Evolutionary conservation across 768 basidiomycete genomes (phyloP).

Genomic region (Exsudoporus frostii): DNA sequence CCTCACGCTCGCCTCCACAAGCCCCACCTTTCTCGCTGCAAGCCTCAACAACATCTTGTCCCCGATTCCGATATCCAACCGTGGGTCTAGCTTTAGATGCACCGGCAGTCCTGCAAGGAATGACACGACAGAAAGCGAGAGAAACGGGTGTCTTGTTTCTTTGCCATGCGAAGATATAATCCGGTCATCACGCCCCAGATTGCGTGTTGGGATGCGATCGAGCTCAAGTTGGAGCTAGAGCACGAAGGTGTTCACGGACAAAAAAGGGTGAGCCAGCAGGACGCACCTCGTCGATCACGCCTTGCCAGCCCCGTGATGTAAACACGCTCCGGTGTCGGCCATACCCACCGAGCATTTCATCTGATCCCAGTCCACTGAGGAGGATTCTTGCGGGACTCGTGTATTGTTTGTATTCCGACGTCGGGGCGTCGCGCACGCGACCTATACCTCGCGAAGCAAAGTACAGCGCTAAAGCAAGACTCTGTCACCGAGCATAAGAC

Average conservation of each 20-base stretch:
- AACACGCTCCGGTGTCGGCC: constrained; percentile 82
- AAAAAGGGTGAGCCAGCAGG: not conserved
- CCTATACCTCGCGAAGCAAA: constrained; percentile 88
- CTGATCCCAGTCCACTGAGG: constrained; percentile 89
- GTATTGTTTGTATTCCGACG: constrained; percentile 46
- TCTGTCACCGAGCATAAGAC: constrained; percentile 44
- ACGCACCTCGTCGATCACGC: constrained; percentile 75
- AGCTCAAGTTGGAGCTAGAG: constrained; percentile 84
- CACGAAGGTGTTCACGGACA: not conserved
- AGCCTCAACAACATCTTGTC: constrained; percentile 86
- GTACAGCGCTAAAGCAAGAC: constrained; percentile 86
- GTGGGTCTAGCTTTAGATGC: constrained; percentile 76
- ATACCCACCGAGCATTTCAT: constrained; percentile 95
- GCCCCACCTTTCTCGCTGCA: constrained; percentile 68
- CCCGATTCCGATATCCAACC: constrained; percentile 71
- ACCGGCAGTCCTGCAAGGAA: constrained; percentile 81
- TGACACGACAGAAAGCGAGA: constrained; percentile 73
- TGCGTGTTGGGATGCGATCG: constrained; percentile 81
- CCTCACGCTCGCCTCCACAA: constrained; percentile 66
- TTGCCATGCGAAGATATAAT: constrained; percentile 89
- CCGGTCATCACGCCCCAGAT: constrained; percentile 93
- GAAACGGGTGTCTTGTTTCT: constrained; percentile 89
- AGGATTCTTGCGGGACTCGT: constrained; percentile 76
- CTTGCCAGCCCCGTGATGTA: constrained; percentile 63
- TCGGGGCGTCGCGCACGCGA: constrained; percentile 39